Conservation (phyloP, 176 grass and related monocot species). For the Ananas comosus region DNA sequence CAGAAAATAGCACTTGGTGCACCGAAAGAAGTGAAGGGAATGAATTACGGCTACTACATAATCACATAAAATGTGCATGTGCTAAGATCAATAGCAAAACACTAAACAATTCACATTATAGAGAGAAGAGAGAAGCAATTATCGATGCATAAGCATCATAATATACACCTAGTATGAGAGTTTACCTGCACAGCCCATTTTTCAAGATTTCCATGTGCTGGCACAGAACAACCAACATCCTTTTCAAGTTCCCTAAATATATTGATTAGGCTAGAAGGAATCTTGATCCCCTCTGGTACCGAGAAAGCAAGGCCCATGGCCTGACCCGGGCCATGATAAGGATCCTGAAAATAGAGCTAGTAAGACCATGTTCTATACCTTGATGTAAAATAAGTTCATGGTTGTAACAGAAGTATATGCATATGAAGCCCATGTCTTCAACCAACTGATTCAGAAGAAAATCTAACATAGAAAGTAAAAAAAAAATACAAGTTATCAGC, state of each 20-base stretch:
- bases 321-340: slow-evolving; percentile 90
- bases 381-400: not conserved
- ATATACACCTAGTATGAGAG: not conserved
- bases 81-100: not conserved
- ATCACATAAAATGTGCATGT: no score
- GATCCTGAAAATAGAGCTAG: slow-evolving; percentile 59
- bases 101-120: not conserved
- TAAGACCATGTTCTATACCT: not conserved
- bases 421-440: not conserved
- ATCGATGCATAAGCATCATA: not conserved
- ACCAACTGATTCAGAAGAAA: no score
- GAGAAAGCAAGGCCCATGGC: slow-evolving; percentile 97
- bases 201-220: slow-evolving; percentile 90
- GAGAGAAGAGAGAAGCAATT: not conserved
- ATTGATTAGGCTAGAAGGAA: slow-evolving; percentile 69
- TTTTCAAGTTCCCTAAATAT: slow-evolving; percentile 88
- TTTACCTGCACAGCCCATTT: slow-evolving; percentile 97
- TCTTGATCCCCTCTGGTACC: slow-evolving; percentile 75
- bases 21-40: no score
- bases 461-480: no score
- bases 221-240: slow-evolving; percentile 68
- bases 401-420: not conserved
- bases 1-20: no score
- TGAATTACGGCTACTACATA: no score
- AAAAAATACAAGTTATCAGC: no score